Percentiles rank a stretch among this genome's conserved stretches.
Evolutionary conservation across 768 basidiomycete genomes (phyloP).

Genomic region (Flagelloscypha sp.): DNA sequence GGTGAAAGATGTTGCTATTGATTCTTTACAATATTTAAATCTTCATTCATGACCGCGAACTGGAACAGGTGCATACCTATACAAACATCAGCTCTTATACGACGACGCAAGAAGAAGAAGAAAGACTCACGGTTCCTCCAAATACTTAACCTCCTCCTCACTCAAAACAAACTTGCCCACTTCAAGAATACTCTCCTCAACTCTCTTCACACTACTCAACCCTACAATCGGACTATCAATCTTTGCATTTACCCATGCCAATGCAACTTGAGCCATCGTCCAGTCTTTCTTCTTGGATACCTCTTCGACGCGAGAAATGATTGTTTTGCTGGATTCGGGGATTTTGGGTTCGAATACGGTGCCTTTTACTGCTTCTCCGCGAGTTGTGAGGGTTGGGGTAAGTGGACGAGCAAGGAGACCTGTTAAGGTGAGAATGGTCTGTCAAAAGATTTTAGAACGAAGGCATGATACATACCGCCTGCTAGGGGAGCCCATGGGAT

Average conservation of each 20-base stretch:
- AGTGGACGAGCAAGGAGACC: no score
- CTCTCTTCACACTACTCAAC: no score
- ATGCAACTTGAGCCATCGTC: conserved; percentile 35
- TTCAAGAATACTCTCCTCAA: conserved; percentile 8
- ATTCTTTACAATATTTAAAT: no score
- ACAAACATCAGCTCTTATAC: no score
- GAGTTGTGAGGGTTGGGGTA: conserved; percentile 2
- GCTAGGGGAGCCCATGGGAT: conserved; percentile 37
- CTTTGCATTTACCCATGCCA: conserved; percentile 31
- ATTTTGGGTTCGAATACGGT: no score
- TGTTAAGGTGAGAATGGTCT: conserved; percentile 1
- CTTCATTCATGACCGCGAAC: no score
- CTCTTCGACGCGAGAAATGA: conserved; percentile 31
- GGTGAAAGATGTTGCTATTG: no score
- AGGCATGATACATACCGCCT: conserved; percentile 2
- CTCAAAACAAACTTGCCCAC: no score
- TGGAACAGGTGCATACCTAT: no score
- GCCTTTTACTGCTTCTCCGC: conserved; percentile 1
- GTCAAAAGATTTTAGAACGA: neutral
- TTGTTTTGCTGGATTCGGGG: no score
- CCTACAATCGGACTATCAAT: conserved; percentile 36
- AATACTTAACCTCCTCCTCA: no score
- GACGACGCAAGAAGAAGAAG: no score
- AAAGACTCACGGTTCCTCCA: conserved; percentile 25
- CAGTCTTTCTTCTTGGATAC: conserved; percentile 29